Evolutionary conservation across 495 filamentous ascomycete genomes (phyloP), one percentile per base, ranked within the genome.

Genomic region (Penicillium antarcticum): DNA sequence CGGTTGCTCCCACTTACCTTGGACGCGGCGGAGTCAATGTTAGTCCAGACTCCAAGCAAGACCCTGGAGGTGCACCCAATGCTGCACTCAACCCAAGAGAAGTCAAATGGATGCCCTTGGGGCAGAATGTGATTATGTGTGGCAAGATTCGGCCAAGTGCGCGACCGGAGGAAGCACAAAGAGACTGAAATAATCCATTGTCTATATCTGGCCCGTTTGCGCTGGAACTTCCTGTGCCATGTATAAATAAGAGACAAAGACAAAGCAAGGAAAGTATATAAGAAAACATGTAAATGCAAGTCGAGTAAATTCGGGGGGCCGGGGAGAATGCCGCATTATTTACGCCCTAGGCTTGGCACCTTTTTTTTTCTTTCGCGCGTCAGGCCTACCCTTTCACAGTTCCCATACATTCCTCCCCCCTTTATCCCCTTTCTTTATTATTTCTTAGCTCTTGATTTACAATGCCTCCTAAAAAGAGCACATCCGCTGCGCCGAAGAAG

Each of bases 1-100:
- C 91, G 0, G 79, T 96, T 55, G 89, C 91, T 2, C 91, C 91
- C 2, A 87, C 81, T 3, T 96, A 88, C 76, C 73, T 96, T 5
- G 91, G 91, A 13, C 71, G 78, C 50, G 88, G 88, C 1, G 89
- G 91, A 5, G 88, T 95, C 17, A 73, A 77, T 5, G 86, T 95
- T 21, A 80, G 77, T 46, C 88, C 86, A 32, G 71, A 77, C 42
- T 76, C 76, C 16, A 77, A 73, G 47, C 61, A 55, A 2, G 75
- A 76, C 42, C 66, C 62, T n/a, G 66, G 76, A 11, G 80, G 78
- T 11, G 70, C 69, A 36, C 76, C 75, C 43, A 73, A 77, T 51
- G 67, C 80, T 4, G 85, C 80, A 2, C 69, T 82, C 23, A 84
- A 82, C 60, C 78, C 94, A 31, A 74, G 71, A 34, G 77, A 84